Evolutionary conservation across 1,284 basidiomycete genomes (phyloP), one percentile per base, ranked within the genome.

Genomic region (Ganoderma resinaceum): DNA sequence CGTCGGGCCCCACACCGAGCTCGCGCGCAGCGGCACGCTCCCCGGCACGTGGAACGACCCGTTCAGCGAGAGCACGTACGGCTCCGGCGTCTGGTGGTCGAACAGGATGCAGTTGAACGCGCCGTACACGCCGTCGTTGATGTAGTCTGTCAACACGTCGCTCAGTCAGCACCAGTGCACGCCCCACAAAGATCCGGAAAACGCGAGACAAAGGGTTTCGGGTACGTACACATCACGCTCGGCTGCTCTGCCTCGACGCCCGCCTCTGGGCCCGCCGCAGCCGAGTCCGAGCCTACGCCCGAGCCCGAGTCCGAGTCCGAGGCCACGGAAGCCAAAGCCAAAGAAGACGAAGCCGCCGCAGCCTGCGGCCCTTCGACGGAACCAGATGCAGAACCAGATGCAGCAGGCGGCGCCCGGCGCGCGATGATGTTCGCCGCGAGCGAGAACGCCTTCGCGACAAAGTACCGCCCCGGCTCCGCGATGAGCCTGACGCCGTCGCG

Each of bases 121-220:
- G 65, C 97, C 97, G 81, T 99, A 99, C 52, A 98, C 95, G 58
- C 96, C 97, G 80, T 98, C 97, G 82, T 97, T 98, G 87, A 98
- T 95, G 85, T 98, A 98, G 84, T 97, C 95, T 96, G 68, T 59
- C 46, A 42, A 64, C 61, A 64, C 7, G 31, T 3, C 7, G 43
- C 43, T 46, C 43, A 46, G 20, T 23, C 26, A 46, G 18, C 29
- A 46, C 23, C 37, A 18, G 61, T 8, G 20, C 11, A 35, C 31
- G n/a, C n/a, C 16, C 14, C n/a, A 42, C 23, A 61, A 49, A 20
- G 26, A 35, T 37, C 26, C 42, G 38, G 8, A 35, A 18, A 7
- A 33, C 55, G 52, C 55, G 72, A 70, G 66, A 68, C 69, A 70
- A 65, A 40, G 29, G 31, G 33, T 31, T 16, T n/a, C 33, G 61